Evolutionary conservation across 2,329 filamentous ascomycete species (phyloP), one percentile per base, ranked within the genome.

Genomic region (Phialophora expanda): DNA sequence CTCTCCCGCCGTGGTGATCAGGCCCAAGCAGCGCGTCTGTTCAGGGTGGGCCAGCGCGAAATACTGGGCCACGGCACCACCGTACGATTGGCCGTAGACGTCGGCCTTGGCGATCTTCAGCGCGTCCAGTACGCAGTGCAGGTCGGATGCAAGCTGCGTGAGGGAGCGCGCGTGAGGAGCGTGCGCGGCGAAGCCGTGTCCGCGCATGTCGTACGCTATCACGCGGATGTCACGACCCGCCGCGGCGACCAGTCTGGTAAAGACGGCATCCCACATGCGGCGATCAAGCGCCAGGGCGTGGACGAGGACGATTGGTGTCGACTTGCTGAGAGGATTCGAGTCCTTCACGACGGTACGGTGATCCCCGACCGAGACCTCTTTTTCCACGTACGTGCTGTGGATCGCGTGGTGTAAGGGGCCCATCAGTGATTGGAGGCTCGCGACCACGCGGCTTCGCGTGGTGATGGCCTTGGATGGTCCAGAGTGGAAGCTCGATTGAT

Each of bases 261-360:
- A 65, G 34, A 65, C 62, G 17, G 56, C 55, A 28, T 60, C 54
- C 62, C 62, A 65, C 62, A 65, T 65, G 38, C 62, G 58, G 3
- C 62, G 56, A 55, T 65, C 62, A 9, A 65, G 44, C 2, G 22
- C 56, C 44, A 65, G 50, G 4, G 62, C 62, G 22, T 65, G 62
- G 26, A 65, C 56, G 34, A 65, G 62, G 26, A 65, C 56, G 50
- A 65, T 60, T 2, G 62, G 62, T 4, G 56, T 28, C 38, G 24
- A 34, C 20, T 4, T 22, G 41, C 48, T 50, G 11, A 17, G 14
- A 3, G 58, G 58, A 54, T 61, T 51, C 30, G 56, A 59, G 48
- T 65, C 62, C 8, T 55, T 46, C 34, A 65, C 56, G 6, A 65
- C 55, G 8, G 56, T 65, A 6, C 34, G 20, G 48, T 65, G 62